phyloP scores from a whole-genome alignment of 1,139 yeast genomes.

The Diutina siamensis region DNA sequence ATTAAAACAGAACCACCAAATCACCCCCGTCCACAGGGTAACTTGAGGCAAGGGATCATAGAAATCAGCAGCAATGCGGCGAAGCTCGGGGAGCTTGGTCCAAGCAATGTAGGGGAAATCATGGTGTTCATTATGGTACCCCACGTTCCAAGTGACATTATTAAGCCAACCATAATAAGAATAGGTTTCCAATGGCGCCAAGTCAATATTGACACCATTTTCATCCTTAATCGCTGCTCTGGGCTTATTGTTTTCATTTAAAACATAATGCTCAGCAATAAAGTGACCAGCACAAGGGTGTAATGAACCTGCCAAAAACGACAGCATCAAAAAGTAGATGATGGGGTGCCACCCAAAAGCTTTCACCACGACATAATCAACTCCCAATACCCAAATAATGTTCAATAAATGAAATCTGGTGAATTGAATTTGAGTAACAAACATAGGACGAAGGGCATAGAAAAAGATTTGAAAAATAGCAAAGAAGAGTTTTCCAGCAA shows the following conservation, averaged over 20 bases:
- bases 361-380: conserved; percentile 45
- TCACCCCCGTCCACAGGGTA: conserved; percentile 49
- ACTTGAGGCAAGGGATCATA: conserved; percentile 75
- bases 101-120: conserved; percentile 92
- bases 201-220: conserved; percentile 17
- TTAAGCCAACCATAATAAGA: conserved; percentile 81
- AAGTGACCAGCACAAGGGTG: conserved; percentile 96
- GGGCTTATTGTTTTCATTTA: conserved; percentile 45
- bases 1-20: conserved; percentile 60
- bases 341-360: conserved; percentile 56
- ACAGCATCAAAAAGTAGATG: conserved; percentile 58
- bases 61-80: conserved; percentile 65
- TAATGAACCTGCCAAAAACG: conserved; percentile 81
- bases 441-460: conserved; percentile 86
- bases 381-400: conserved; percentile 45
- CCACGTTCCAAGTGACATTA: conserved; percentile 79
- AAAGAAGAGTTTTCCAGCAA: conserved; percentile 81
- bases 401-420: conserved; percentile 67
- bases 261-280: conserved; percentile 84
- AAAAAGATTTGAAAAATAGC: conserved; percentile 84
- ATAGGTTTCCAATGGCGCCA: conserved; percentile 66
- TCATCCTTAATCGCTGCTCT: conserved; percentile 12
- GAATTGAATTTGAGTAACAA: conserved; percentile 62
- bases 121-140: conserved; percentile 90
- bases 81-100: conserved; percentile 62